Conservation (phyloP, 1,139 yeast genomes). For the Blastobotrys raffinosifermentans region DNA sequence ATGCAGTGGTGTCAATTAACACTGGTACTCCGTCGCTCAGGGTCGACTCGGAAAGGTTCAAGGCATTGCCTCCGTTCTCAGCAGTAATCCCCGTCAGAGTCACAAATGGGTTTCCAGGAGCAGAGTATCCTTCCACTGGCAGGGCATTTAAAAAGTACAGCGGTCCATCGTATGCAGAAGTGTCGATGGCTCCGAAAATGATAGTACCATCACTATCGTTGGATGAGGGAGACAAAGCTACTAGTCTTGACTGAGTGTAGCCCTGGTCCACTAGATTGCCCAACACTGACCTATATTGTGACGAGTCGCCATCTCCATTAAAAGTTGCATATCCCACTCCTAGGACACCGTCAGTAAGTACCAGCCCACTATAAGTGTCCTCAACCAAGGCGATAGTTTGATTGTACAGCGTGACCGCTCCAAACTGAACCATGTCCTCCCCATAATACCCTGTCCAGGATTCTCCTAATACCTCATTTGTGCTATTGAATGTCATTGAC, state of each 20-base stretch:
- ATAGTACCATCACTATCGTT: conserved; percentile 12
- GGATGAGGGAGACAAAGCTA: background rate
- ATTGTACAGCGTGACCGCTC: conserved; percentile 8
- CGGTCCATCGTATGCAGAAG: conserved; percentile 15
- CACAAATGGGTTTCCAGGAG: conserved; percentile 43
- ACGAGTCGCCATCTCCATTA: conserved; percentile 6
- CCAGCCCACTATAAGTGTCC: conserved; percentile 11
- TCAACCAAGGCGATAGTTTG: conserved; percentile 19
- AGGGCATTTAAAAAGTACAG: conserved; percentile 20
- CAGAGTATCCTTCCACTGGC: conserved; percentile 4
- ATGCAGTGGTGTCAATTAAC: conserved; percentile 52
- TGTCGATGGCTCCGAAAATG: conserved; percentile 22
- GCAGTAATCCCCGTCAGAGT: conserved; percentile 51
- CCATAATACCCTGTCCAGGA: conserved; percentile 16
- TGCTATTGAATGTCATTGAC: conserved; percentile 8
- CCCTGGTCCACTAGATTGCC: conserved; percentile 19
- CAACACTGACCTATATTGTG: too few relatives aligned
- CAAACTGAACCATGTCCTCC: conserved; percentile 15
- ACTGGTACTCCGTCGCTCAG: conserved; percentile 45
- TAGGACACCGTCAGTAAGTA: conserved; percentile 17
- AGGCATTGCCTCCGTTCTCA: conserved; percentile 36
- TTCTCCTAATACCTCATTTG: conserved; percentile 14
- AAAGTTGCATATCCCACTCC: conserved; percentile 19
- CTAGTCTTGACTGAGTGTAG: too few relatives aligned
- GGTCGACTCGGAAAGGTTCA: conserved; percentile 35